Percentiles rank a stretch among this genome's conserved stretches.
phyloP scores from a whole-genome alignment of 2,329 filamentous ascomycete genomes.

The Hymenoscyphus repandus region DNA sequence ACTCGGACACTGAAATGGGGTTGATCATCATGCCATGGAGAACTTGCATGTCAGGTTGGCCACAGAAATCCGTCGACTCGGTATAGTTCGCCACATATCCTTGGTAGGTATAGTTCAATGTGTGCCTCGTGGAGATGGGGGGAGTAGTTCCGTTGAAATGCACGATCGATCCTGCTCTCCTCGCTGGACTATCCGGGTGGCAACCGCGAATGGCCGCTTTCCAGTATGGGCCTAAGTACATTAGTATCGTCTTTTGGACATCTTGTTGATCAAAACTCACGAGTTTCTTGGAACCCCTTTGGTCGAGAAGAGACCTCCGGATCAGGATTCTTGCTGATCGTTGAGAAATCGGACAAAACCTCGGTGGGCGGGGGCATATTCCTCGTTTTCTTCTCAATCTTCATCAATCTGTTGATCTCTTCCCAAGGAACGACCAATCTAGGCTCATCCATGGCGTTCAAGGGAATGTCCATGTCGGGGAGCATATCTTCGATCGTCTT shows the following conservation, averaged over 20 bases:
- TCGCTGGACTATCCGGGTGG: conserved; percentile 55
- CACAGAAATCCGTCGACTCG: conserved; percentile 41
- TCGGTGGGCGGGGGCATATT: conserved; percentile 53
- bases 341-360: conserved; percentile 41
- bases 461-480: conserved; percentile 60
- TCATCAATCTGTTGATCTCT: conserved; percentile 42
- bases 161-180: conserved; percentile 38
- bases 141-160: conserved; percentile 37
- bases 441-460: conserved; percentile 60
- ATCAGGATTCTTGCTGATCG: conserved; percentile 34
- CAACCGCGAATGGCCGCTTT: conserved; percentile 53
- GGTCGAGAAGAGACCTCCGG: conserved; percentile 1
- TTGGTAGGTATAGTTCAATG: conserved; percentile 33
- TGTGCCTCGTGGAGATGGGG: conserved; percentile 43
- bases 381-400: conserved; percentile 36
- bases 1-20: conserved; percentile 44
- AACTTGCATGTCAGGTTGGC: conserved; percentile 50
- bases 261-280: conserved; percentile 35
- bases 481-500: conserved; percentile 42
- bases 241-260: background rate
- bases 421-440: conserved; percentile 55
- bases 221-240: conserved; percentile 46
- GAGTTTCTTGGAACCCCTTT: conserved; percentile 10
- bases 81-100: conserved; percentile 35
- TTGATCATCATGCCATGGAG: conserved; percentile 49